Conservation (phyloP, 495 filamentous ascomycete genomes). For the Penicillium soppii region DNA sequence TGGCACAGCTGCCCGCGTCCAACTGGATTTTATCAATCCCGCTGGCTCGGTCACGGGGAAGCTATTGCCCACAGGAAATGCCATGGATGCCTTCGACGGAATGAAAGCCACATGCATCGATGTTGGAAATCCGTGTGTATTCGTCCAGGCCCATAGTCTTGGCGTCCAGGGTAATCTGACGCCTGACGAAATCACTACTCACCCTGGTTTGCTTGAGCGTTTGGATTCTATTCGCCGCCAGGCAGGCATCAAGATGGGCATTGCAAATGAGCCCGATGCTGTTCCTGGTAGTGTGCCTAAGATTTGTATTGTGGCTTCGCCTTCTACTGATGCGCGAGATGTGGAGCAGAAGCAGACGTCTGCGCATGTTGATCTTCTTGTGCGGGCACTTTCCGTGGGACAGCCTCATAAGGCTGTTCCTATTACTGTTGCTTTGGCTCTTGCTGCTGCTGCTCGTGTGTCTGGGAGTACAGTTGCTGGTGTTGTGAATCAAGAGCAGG, state of each 20-base stretch:
- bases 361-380: slow-evolving; percentile 41
- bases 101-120: slow-evolving; percentile 60
- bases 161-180: slow-evolving; percentile 48
- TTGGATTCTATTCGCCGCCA: slow-evolving; percentile 62
- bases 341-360: slow-evolving; percentile 19
- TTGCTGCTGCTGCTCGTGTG: slow-evolving; percentile 53
- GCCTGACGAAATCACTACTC: slow-evolving; percentile 51
- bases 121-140: slow-evolving; percentile 66
- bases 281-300: slow-evolving; percentile 64
- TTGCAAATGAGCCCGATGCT: slow-evolving; percentile 40
- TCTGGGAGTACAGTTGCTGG: slow-evolving; percentile 39
- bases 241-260: slow-evolving; percentile 63
- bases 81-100: slow-evolving; percentile 52
- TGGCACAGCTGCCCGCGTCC: slow-evolving; percentile 55
- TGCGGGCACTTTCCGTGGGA: slow-evolving; percentile 46
- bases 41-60: slow-evolving; percentile 67
- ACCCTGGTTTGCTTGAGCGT: slow-evolving; percentile 44
- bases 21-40: slow-evolving; percentile 63
- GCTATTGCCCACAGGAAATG: slow-evolving; percentile 62
- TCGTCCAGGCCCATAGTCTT: slow-evolving; percentile 55
- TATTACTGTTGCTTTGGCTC: slow-evolving; percentile 58
- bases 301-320: slow-evolving; percentile 58
- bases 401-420: slow-evolving; percentile 67
- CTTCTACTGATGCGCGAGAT: slow-evolving; percentile 19
- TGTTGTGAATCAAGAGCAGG: slow-evolving; percentile 19